Base-by-base conservation (phyloP, 176 grass and related monocot genomes). In the Coix lacrymajobi region DNA sequence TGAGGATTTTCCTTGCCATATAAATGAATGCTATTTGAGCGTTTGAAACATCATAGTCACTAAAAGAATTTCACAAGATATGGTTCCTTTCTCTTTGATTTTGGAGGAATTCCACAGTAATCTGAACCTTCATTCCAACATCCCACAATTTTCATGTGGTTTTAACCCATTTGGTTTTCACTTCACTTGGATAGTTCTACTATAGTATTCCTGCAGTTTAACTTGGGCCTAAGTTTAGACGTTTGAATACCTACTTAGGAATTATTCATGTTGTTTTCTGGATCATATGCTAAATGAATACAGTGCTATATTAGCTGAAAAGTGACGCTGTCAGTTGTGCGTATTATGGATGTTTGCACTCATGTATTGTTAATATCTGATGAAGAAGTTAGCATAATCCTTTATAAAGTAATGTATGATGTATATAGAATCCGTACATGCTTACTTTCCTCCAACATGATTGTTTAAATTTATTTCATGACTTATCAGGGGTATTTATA, bases 401-500 rank as follows among this genome's bases (percentile, higher is more conserved):
- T 58, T 62, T 56, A 61, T 4, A 52, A 74, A 25, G 28, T 54
- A 75, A 8, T 79, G 14, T 64, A 52, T 43, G 44, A 79, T 79
- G 16, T 73, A 73, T 60, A 4, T 37, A 69, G 11, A 66, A 63
- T 20, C 12, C n/a, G 63, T 38, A 49, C 39, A 13, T 41, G 30
- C 72, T 71, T 70, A 41, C 25, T 36, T 51, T 62, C 1, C 17
- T 84, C 31, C 44, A 33, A 73, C 9, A 63, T 76, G 39, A 12
- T 66, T 67, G 28, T 45, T 83, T 28, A 39, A 79, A 62, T 79
- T 46, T 75, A 16, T 8, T 28, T 28, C 37, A 24, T 7, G 19
- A 37, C 39, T 28, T 75, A 28, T 71, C 76, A 99, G 96, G 80
- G 93, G 96, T 76, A 77, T 96, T 81, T 99, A 83, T 66, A 86